Conservation (phyloP, 306 rosid species). For the Pterocarpus santalinus region DNA sequence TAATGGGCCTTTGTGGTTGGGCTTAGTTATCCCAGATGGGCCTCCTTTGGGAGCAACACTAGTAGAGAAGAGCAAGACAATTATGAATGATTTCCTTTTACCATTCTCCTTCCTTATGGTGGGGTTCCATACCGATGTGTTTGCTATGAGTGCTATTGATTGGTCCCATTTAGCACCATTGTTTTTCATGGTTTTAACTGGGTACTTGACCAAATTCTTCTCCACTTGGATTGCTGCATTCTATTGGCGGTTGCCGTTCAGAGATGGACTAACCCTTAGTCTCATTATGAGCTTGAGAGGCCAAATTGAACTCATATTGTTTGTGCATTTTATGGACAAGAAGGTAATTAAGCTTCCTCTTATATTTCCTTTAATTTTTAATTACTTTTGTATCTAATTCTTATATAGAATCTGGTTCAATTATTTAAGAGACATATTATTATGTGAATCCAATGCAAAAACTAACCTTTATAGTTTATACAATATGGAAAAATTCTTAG, state of each 20-base stretch:
- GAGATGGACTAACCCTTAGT: slow-evolving; percentile 66
- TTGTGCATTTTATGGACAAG: slow-evolving; percentile 77
- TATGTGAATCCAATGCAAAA: background rate
- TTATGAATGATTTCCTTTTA: slow-evolving; percentile 60
- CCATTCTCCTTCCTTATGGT: slow-evolving; percentile 69
- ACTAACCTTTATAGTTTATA: too few species aligned
- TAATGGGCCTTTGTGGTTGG: slow-evolving; percentile 78
- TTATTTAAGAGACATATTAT: background rate
- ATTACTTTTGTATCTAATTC: background rate
- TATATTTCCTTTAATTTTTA: background rate
- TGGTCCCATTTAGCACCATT: slow-evolving; percentile 63
- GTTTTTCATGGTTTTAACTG: slow-evolving; percentile 53
- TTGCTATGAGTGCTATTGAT: slow-evolving; percentile 41
- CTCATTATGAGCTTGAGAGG: slow-evolving; percentile 73
- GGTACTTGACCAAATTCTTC: slow-evolving; percentile 55
- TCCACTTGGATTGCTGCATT: slow-evolving; percentile 47
- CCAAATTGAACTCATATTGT: slow-evolving; percentile 68
- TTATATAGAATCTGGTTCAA: background rate
- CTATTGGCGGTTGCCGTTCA: slow-evolving; percentile 56
- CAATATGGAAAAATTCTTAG: too few species aligned
- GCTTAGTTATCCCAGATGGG: slow-evolving; percentile 72
- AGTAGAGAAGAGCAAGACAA: slow-evolving; percentile 52
- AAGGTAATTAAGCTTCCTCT: slow-evolving; percentile 48
- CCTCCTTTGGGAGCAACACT: slow-evolving; percentile 73
- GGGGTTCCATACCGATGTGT: slow-evolving; percentile 61